Evolutionary conservation across 139 green algal species (phyloP), one percentile per base, ranked within the genome.

Genomic region (Chlamydomonas applanata): DNA sequence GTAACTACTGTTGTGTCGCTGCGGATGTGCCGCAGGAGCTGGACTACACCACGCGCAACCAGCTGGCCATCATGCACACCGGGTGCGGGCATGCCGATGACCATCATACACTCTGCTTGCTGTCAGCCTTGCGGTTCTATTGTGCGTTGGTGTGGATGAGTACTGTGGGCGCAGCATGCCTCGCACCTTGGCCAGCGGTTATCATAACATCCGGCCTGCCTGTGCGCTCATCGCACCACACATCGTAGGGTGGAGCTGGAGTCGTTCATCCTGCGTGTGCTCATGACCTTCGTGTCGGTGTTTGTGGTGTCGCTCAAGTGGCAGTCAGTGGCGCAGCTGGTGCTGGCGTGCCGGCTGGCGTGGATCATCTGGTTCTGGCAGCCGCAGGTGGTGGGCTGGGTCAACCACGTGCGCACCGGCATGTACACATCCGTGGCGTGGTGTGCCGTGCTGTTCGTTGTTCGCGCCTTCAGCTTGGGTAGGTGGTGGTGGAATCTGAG

Each of bases 31-130:
- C n/a, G 11, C 40, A 49, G 40, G 40, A 49, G 40, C 40, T 62
- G 9, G 32, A 49, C 25, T 69, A 46, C 62, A 69, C 22, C 9
- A 69, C 62, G 9, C 17, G 14, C 17, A 69, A 69, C 62, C 32
- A n/a, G 16, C 32, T 69, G 32, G 62, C 62, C 33, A 69, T 69
- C 62, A 69, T 69, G 62, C 62, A 69, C 62, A 69, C 62, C 14
- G 62, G 17, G 62, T 69, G 62, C 36, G 62, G n/a, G n/a, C n/a
- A n/a, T n/a, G n/a, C n/a, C n/a, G n/a, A n/a, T n/a, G n/a, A n/a
- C n/a, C n/a, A n/a, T n/a, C n/a, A n/a, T n/a, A n/a, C n/a, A n/a
- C n/a, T n/a, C n/a, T n/a, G n/a, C n/a, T n/a, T n/a, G n/a, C n/a
- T n/a, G n/a, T n/a, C n/a, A n/a, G n/a, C n/a, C n/a, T n/a, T n/a